Percentiles rank a stretch among this genome's conserved stretches.
phyloP scores from a whole-genome alignment of 2,329 filamentous ascomycete genomes.

The Talaromyces amestolkiae region DNA sequence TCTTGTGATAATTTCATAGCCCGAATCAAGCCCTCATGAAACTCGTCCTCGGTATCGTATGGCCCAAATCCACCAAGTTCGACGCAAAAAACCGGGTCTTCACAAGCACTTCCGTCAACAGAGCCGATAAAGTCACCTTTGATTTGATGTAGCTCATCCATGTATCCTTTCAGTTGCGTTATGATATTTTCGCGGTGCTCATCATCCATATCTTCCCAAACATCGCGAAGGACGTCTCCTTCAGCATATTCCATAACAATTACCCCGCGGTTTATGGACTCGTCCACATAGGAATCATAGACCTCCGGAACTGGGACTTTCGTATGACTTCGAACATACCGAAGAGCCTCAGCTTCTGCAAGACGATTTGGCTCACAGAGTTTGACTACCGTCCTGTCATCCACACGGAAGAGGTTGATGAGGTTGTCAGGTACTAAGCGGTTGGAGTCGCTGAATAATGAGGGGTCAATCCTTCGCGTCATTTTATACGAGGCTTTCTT shows the following conservation, averaged over 20 bases:
- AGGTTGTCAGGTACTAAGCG: neutral
- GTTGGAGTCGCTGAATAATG: neutral
- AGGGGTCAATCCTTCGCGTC: neutral
- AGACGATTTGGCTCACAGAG: neutral
- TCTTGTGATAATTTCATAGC: conserved; percentile 19
- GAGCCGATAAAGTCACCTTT: conserved; percentile 23
- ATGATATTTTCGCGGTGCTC: conserved; percentile 17
- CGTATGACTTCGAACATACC: conserved; percentile 22
- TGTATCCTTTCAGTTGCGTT: conserved; percentile 18
- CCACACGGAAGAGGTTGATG: conserved; percentile 43
- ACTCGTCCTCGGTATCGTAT: conserved; percentile 22
- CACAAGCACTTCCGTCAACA: conserved; percentile 21
- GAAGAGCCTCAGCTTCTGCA: too few relatives aligned
- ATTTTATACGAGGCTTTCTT: too few relatives aligned
- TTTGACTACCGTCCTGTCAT: conserved; percentile 27
- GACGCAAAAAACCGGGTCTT: conserved; percentile 21
- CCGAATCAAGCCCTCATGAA: conserved; percentile 20
- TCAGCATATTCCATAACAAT: conserved; percentile 25
- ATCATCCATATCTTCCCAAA: neutral
- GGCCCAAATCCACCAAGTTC: conserved; percentile 20
- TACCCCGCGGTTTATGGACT: conserved; percentile 11
- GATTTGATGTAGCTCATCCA: conserved; percentile 21
- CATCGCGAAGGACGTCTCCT: conserved; percentile 18
- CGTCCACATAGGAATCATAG: conserved; percentile 21
- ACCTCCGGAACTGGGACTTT: conserved; percentile 24